Base-by-base conservation (phyloP, 179 eudicot genomes). In the Silene noctiflora region DNA sequence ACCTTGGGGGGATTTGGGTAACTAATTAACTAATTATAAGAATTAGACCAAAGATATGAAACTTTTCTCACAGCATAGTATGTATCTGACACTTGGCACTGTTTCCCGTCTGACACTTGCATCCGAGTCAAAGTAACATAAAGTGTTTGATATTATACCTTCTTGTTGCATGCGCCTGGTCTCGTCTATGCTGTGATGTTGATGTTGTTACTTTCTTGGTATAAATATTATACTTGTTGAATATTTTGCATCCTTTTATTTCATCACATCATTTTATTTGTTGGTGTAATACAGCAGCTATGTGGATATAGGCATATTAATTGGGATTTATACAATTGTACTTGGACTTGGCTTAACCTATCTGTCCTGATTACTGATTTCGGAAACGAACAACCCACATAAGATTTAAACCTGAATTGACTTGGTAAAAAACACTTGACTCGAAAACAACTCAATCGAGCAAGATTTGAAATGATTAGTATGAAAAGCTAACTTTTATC, bases 241-340 rank as follows among this genome's bases (percentile, higher is more conserved):
- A 17, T 31, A 20, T 73, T 25, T 20, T 6, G 35, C 46, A 33
- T 2, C 66, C 46, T 35, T 22, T 29, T 12, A 21, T 73, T 22
- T 70, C 55, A 39, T 39, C 11, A 39, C 46, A 31, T 2, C 66
- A 17, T 33, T 39, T 48, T 12, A 21, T 73, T 22, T 70, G 24
- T 22, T 70, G 35, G 29, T 48, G 27, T 13, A 70, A 21, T 16
- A 17, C 24, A 55, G 44, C 24, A 55, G 21, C 19, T 69, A 21
- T 14, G 44, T 72, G 75, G 16, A 1, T 6, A 35, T 35, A 14
- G 31, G 56, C 27, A 39, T 68, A 24, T 10, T 68, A 20, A 3
- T 42, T 44, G 55, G 72, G 17, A 69, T 39, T 69, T 42, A 69
- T 69, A 42, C 58, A 42, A 69, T 5, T 69, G 1, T 62, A 24